These are phyloP conservation scores for Dictyostelium brefeldianum DNA, from an alignment of 78 protist genomes.

Conservation along the genomic window DNA sequence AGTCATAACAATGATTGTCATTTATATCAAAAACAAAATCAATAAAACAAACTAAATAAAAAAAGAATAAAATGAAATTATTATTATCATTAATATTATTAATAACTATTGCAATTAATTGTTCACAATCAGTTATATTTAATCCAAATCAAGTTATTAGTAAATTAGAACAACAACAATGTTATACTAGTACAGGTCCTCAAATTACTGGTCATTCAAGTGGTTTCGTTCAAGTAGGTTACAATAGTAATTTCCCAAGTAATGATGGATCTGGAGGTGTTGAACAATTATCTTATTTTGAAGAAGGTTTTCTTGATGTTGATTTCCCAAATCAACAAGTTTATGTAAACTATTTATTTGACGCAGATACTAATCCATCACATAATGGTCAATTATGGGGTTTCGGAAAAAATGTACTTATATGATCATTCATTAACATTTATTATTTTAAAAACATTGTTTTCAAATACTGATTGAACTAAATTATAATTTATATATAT, in stretches of 20 bases:
- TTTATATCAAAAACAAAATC: too few relatives aligned
- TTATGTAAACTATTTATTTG: neutral
- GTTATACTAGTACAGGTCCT: neutral
- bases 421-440: too few relatives aligned
- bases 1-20: too few relatives aligned
- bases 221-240: neutral
- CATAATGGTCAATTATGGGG: neutral
- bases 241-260: slow-evolving; percentile 15
- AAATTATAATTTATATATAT: too few relatives aligned
- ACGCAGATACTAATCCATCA: neutral
- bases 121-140: neutral
- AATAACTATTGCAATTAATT: neutral
- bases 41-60: too few relatives aligned
- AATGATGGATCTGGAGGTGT: neutral
- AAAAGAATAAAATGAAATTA: neutral
- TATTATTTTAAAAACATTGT: too few relatives aligned
- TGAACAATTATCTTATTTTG: neutral
- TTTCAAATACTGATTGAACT: too few relatives aligned
- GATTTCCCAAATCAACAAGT: neutral
- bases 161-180: neutral
- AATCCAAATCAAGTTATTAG: neutral
- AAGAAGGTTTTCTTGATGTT: neutral
- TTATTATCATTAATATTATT: neutral
- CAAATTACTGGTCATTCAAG: neutral
- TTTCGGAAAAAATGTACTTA: neutral